Evolutionary conservation across 208 protist species (phyloP).

Genomic region (Acanthamoeba lenticulata): DNA sequence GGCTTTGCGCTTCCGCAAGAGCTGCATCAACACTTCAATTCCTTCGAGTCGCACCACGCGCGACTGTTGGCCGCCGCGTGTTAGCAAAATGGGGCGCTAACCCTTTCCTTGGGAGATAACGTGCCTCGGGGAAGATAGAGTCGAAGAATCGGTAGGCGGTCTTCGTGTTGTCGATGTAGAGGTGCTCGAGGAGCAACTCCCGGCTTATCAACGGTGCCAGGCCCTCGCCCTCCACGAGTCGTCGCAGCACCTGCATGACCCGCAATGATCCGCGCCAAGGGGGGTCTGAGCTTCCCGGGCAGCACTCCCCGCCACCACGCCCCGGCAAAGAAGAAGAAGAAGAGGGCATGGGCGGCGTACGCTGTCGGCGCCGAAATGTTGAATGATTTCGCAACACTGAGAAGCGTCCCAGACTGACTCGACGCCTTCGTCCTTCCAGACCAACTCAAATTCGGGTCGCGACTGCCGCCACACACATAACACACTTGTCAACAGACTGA

Average conservation of each 20-base stretch:
- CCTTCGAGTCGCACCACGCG: neutral
- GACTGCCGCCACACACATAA: too few species aligned
- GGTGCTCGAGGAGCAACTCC: neutral
- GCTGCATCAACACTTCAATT: conserved; percentile 20
- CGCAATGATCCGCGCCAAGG: neutral
- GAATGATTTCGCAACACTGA: neutral
- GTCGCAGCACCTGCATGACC: neutral
- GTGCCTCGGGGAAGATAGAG: neutral
- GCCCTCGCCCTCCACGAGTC: neutral
- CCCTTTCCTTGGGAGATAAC: neutral
- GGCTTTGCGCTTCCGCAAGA: neutral
- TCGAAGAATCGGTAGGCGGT: neutral
- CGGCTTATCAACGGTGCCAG: neutral
- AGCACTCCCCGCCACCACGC: too few species aligned
- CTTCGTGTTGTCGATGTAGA: conserved; percentile 8
- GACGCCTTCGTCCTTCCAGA: neutral
- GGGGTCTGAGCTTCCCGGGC: neutral
- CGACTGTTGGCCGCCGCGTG: neutral
- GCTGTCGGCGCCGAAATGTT: neutral
- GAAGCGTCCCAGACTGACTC: neutral
- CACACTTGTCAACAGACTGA: neutral
- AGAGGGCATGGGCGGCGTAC: neutral
- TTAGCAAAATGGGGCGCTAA: neutral
- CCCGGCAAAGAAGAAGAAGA: neutral
- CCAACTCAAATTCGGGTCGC: neutral